A percentile compares a stretch with the other conserved stretches of the same genome.
phyloP scores from a whole-genome alignment of 805 yeast genomes.

The Ogataea ganodermae region DNA sequence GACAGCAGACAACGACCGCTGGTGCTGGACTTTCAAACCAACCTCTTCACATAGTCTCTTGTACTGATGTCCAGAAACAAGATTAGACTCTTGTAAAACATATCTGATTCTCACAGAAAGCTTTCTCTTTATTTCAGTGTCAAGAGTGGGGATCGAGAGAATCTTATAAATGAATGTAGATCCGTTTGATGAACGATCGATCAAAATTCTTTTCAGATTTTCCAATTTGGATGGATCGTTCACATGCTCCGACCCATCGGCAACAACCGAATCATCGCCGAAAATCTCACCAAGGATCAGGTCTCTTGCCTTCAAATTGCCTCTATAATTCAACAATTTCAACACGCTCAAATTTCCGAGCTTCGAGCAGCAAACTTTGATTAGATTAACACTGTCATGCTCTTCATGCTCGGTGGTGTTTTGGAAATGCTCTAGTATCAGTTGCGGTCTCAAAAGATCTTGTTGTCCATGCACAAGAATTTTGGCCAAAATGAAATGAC shows the following conservation, averaged over 20 bases:
- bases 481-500: slow-evolving; percentile 56
- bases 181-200: slow-evolving; percentile 64
- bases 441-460: slow-evolving; percentile 1
- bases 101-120: slow-evolving; percentile 63
- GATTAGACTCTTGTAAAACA: slow-evolving; percentile 59
- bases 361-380: slow-evolving; percentile 44
- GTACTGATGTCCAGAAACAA: slow-evolving; percentile 65
- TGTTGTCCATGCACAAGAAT: slow-evolving; percentile 24
- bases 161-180: slow-evolving; percentile 79
- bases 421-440: neutral
- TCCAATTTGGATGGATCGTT: slow-evolving; percentile 18
- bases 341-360: slow-evolving; percentile 80
- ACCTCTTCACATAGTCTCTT: slow-evolving; percentile 90
- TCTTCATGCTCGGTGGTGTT: neutral
- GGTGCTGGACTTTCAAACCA: slow-evolving; percentile 51
- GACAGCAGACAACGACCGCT: slow-evolving; percentile 23
- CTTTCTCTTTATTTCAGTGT: slow-evolving; percentile 55
- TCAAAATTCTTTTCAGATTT: slow-evolving; percentile 51
- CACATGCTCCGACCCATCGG: slow-evolving; percentile 21
- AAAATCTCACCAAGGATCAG: slow-evolving; percentile 66
- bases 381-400: slow-evolving; percentile 15
- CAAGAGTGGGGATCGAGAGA: slow-evolving; percentile 69
- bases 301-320: slow-evolving; percentile 62
- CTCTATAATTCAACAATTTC: slow-evolving; percentile 71
- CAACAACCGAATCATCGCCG: slow-evolving; percentile 43